Conservation (phyloP, 345 rosid genomes). For the Dovyalis caffra region DNA sequence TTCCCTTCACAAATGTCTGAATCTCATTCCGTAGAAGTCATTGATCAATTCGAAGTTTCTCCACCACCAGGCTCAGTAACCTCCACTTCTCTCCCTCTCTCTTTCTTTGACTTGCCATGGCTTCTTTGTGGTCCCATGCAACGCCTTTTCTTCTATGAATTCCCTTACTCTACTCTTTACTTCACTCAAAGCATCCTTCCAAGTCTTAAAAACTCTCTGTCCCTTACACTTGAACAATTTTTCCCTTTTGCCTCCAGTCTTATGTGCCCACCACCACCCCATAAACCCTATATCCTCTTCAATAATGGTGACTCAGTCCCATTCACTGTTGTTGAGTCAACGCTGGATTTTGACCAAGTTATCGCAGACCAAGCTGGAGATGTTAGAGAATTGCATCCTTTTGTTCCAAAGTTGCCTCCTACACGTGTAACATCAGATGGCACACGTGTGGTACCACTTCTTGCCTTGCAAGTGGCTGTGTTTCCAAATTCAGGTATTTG, state of each 20-base stretch:
- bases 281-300: constrained; percentile 27
- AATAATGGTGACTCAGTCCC: constrained; percentile 12
- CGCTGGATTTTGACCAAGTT: constrained; percentile 18
- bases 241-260: constrained; percentile 33
- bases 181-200: constrained; percentile 17
- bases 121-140: constrained; percentile 22
- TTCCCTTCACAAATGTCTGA: neutral
- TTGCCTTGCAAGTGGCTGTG: constrained; percentile 37
- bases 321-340: constrained; percentile 33
- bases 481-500: constrained; percentile 42
- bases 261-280: constrained; percentile 25
- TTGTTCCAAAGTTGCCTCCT: constrained; percentile 26
- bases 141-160: constrained; percentile 30
- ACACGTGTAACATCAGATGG: neutral
- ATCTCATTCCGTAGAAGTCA: neutral
- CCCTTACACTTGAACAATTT: constrained; percentile 28
- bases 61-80: constrained; percentile 18
- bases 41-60: constrained; percentile 12
- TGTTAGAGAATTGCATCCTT: constrained; percentile 20
- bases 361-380: constrained; percentile 16
- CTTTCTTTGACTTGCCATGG: constrained; percentile 22
- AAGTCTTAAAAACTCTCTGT: constrained; percentile 26
- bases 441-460: constrained; percentile 11
- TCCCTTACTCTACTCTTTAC: constrained; percentile 18
- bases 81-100: constrained; percentile 13